A percentile compares a stretch with the other conserved stretches of the same genome.
These are phyloP conservation scores for Leptographium lundbergii DNA, from an alignment of 2,329 filamentous ascomycete genomes.

Conservation along the genomic window DNA sequence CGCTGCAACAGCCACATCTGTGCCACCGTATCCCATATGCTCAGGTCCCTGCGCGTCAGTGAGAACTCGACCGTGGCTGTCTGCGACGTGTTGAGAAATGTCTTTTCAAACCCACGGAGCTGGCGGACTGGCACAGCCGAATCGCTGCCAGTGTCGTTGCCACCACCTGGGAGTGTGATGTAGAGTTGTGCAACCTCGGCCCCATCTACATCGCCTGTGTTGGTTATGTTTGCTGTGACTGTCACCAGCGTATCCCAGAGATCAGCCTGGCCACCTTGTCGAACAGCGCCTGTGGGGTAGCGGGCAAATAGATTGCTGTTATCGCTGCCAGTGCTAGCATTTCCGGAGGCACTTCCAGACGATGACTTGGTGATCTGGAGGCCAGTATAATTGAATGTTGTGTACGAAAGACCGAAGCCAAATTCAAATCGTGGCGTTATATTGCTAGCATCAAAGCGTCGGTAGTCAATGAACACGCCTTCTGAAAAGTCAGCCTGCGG, in stretches of 20 bases:
- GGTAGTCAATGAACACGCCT: slow-evolving; percentile 40
- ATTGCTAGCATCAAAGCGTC: slow-evolving; percentile 35
- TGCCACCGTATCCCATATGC: slow-evolving; percentile 48
- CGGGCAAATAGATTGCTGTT: slow-evolving; percentile 15
- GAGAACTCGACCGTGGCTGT: slow-evolving; percentile 33
- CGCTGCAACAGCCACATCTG: slow-evolving; percentile 46
- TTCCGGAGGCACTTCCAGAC: background rate
- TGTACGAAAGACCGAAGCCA: slow-evolving; percentile 43
- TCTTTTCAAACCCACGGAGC: slow-evolving; percentile 55
- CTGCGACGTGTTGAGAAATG: slow-evolving; percentile 29
- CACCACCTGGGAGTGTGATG: slow-evolving; percentile 24
- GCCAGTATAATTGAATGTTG: slow-evolving; percentile 33
- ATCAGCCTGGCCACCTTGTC: slow-evolving; percentile 31
- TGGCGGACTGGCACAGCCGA: slow-evolving; percentile 34
- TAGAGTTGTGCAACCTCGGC: slow-evolving; percentile 34
- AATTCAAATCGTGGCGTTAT: slow-evolving; percentile 41
- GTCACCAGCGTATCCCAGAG: slow-evolving; percentile 32
- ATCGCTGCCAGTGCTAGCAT: background rate
- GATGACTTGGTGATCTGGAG: slow-evolving; percentile 16
- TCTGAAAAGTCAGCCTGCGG: slow-evolving; percentile 37
- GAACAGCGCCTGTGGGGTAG: slow-evolving; percentile 25
- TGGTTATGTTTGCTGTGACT: slow-evolving; percentile 25
- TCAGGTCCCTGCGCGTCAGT: slow-evolving; percentile 51
- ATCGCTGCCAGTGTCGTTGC: background rate
- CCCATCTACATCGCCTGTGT: slow-evolving; percentile 26